Evolutionary conservation across 2,329 filamentous ascomycete species (phyloP), one percentile per base, ranked within the genome.

Genomic region (Xylaria arbuscula): DNA sequence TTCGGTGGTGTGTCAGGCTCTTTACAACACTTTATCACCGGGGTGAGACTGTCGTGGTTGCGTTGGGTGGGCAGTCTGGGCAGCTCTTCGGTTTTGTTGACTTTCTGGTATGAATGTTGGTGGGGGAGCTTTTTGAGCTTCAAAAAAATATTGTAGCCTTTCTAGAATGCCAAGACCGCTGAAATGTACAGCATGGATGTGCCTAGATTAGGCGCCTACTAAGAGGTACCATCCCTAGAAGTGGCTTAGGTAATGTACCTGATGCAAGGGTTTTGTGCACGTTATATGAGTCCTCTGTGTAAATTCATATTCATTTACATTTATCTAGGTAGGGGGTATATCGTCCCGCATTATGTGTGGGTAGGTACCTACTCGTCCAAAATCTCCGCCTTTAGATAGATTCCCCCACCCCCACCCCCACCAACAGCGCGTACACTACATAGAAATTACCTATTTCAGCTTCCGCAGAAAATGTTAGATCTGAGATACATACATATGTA

Each of bases 111-210:
- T n/a, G n/a, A n/a, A n/a, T 66, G 67, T 65, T 77, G 66, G 60
- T 63, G 73, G 75, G 55, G 74, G 74, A 78, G 77, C 80, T 81
- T 76, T 76, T 75, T 72, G 78, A 83, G 82, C 82, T 83, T 81
- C 82, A 82, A 83, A 84, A 84, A 84, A 84, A 81, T 83, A 80
- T 66, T 81, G 81, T 79, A 82, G 82, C 82, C 82, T 83, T 79
- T 70, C 64, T 7, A 56, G 50, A 58, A 58, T 53, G 70, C 68
- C 68, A 70, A 70, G 70, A 64, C 57, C 38, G 13, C 10, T 13
- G n/a, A 45, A 45, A 45, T 17, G 40, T 45, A 45, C 40, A 45
- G 28, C 28, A 28, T 28, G 28, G 36, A 48, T 8, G 45, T 48
- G 22, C 45, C 6, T 48, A 48, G 8, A 9, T 22, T 51, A 53